Base-by-base conservation (phyloP, 306 rosid species). In the Senna tora region DNA sequence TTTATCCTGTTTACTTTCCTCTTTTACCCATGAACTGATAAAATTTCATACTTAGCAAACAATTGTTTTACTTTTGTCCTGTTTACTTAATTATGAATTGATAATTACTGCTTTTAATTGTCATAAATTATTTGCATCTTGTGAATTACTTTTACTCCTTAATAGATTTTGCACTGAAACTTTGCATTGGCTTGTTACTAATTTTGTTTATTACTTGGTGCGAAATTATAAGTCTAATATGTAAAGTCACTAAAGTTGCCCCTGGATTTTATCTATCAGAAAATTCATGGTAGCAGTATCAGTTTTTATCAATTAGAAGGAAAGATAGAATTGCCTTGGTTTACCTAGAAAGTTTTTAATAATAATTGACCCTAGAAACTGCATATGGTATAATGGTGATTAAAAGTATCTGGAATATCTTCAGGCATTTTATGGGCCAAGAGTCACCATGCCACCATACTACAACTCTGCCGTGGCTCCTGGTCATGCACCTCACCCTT, bases 351-450 rank as follows among this genome's bases (percentile, higher is more conserved):
- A 8, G 21, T 19, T 20, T 63, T 12, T 0, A 6, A 28, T 25
- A 12, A 8, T 65, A 49, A 38, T 17, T 56, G 28, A 33, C 60
- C 72, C 36, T 22, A 25, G 34, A 70, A 79, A 51, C 58, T 68
- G 38, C 45, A 30, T n/a, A 30, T 33, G 65, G 43, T 58, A 15
- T 68, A n/a, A 42, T 61, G 52, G 53, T 76, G 75, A 69, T 82
- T 70, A 34, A 57, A 25, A 13, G 67, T 70, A 51, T 50, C 17
- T 19, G 13, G 46, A 45, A 16, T 53, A 45, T 64, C 54, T 76
- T 75, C 83, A 92, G 98, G 96, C 96, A 78, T 94, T 89, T 82
- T 94, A 94, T 83, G 96, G 99, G 65, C 90, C 94, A 36, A 84
- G 96, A 79, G 95, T 91, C 72, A 50, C 91, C 67, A 62, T 91